A percentile compares a stretch with the other conserved stretches of the same genome.
phyloP scores from a whole-genome alignment of 2,329 filamentous ascomycete species.

The Tolypocladium nubicola region DNA sequence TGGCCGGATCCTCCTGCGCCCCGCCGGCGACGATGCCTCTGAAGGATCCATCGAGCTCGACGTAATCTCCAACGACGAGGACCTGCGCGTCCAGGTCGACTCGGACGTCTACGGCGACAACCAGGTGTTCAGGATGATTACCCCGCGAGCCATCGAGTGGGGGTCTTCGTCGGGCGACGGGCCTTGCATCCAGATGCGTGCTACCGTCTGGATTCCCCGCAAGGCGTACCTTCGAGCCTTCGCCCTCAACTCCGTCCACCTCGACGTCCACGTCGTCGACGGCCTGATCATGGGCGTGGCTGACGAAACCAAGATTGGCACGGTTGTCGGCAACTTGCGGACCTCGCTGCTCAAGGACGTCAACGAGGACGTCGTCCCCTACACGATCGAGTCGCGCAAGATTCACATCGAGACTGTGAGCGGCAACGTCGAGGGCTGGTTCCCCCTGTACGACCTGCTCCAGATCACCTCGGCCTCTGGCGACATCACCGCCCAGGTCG shows the following conservation, averaged over 20 bases:
- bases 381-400: conserved; percentile 29
- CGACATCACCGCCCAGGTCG: conserved; percentile 26
- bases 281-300: conserved; percentile 26
- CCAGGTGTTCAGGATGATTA: conserved; percentile 28
- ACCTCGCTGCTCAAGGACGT: conserved; percentile 18
- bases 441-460: conserved; percentile 39
- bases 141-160: conserved; percentile 25
- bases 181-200: conserved; percentile 37
- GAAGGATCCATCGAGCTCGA: conserved; percentile 31
- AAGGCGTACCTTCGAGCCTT: conserved; percentile 26
- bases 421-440: conserved; percentile 34
- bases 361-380: conserved; percentile 19
- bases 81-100: conserved; percentile 21
- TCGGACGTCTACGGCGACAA: conserved; percentile 21
- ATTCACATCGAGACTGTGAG: conserved; percentile 31
- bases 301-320: conserved; percentile 19
- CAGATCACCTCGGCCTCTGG: conserved; percentile 34
- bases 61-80: conserved; percentile 32
- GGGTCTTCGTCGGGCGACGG: conserved; percentile 11
- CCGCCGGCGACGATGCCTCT: conserved; percentile 18
- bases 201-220: conserved; percentile 35
- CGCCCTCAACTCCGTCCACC: conserved; percentile 22
- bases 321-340: conserved; percentile 23
- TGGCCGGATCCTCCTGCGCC: conserved; percentile 35
- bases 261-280: conserved; percentile 28